These are phyloP conservation scores for Pneumocystis sp. DNA, from an alignment of 1,139 yeast genomes.

Conservation along the genomic window DNA sequence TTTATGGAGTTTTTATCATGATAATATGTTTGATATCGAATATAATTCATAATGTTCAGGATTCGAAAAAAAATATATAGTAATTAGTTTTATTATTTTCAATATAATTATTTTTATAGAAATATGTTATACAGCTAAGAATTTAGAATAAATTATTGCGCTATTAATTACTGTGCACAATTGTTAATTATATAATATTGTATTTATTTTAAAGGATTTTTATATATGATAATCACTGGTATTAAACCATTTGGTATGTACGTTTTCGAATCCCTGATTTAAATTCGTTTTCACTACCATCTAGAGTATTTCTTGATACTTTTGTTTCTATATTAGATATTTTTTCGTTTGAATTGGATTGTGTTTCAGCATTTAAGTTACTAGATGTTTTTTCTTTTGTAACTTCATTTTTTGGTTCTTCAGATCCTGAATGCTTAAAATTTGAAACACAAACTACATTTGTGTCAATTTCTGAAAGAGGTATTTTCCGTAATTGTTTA, in stretches of 20 bases:
- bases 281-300: background rate
- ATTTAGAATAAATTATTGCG: background rate
- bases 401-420: background rate
- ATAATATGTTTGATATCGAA: constrained; percentile 65
- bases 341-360: background rate
- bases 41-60: constrained; percentile 20
- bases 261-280: background rate
- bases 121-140: background rate
- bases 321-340: background rate
- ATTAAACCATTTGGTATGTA: background rate
- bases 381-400: background rate
- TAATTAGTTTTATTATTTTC: background rate
- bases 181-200: background rate
- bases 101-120: background rate
- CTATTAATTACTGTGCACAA: background rate
- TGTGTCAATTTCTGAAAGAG: background rate
- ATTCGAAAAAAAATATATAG: background rate
- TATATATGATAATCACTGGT: background rate
- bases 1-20: constrained; percentile 73
- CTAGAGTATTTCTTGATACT: background rate
- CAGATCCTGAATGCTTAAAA: background rate
- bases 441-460: background rate
- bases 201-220: background rate
- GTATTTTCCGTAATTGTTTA: background rate
- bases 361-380: background rate